These are phyloP conservation scores for Fagus crenata DNA, from an alignment of 306 rosid species.

Conservation along the genomic window DNA sequence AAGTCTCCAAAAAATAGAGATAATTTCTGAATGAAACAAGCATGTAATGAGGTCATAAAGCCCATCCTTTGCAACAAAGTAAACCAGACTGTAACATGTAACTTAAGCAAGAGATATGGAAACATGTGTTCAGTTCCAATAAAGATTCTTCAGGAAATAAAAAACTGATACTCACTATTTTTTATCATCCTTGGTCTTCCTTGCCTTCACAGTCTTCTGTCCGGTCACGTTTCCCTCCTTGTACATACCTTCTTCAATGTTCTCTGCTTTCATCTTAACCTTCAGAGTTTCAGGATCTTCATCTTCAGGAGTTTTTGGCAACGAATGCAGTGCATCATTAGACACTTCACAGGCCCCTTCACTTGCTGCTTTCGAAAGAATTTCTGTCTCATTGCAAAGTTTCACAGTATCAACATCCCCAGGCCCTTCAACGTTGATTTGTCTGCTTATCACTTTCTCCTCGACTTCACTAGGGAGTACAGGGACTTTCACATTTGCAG, in stretches of 20 bases:
- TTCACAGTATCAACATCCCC: not conserved
- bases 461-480: not conserved
- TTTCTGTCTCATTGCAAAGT: not conserved
- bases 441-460: not conserved
- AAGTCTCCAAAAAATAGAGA: not conserved
- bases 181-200: not conserved
- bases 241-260: not conserved
- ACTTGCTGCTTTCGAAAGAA: not conserved
- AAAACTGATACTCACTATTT: not conserved
- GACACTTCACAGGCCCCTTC: not conserved
- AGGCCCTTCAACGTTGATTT: not conserved
- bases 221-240: too few species aligned
- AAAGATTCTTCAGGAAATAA: not conserved
- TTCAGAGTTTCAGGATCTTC: not conserved
- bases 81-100: not conserved
- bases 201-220: too few species aligned
- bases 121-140: not conserved
- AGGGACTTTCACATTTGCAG: not conserved
- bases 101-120: constrained; percentile 1
- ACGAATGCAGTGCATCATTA: not conserved
- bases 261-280: too few species aligned
- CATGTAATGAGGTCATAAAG: not conserved
- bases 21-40: not conserved
- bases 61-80: not conserved
- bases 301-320: not conserved